Percentiles rank a stretch among this genome's conserved stretches.
phyloP scores from a whole-genome alignment of 2,329 filamentous ascomycete genomes.

The Triangularia setosa region DNA sequence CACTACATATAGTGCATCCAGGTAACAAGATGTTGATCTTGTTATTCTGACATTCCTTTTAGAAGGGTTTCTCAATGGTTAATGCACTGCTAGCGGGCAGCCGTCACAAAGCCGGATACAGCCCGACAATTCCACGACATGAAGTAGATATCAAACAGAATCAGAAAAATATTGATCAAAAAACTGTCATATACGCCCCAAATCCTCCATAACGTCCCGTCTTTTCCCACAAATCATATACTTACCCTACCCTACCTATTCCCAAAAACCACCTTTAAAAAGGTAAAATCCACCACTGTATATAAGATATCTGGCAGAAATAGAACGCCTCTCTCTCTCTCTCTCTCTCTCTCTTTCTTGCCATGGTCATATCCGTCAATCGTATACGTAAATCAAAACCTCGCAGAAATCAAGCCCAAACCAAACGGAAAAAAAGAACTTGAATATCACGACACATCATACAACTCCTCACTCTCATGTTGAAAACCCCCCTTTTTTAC shows the following conservation, averaged over 20 bases:
- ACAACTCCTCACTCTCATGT: background rate
- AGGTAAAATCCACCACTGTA: background rate
- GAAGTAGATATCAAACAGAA: background rate
- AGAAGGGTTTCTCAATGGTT: too few relatives aligned
- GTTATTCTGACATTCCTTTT: too few relatives aligned
- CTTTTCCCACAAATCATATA: background rate
- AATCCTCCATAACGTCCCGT: background rate
- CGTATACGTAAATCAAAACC: background rate
- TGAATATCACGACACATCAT: background rate
- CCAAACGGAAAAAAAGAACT: background rate
- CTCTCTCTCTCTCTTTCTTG: too few relatives aligned
- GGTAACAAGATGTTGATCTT: too few relatives aligned
- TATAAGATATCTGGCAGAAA: background rate
- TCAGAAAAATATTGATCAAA: background rate
- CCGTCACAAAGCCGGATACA: too few relatives aligned
- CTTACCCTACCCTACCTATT: background rate
- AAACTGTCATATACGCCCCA: background rate
- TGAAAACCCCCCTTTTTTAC: background rate
- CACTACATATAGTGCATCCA: too few relatives aligned
- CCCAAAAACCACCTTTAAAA: background rate
- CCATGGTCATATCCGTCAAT: background rate
- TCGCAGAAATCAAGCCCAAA: background rate
- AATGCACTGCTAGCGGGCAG: too few relatives aligned
- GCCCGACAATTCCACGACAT: too few relatives aligned
- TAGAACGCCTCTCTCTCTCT: background rate